A percentile compares a stretch with the other conserved stretches of the same genome.
These are phyloP conservation scores for Trichoderma lentiforme DNA, from an alignment of 2,329 filamentous ascomycete genomes.

Conservation along the genomic window DNA sequence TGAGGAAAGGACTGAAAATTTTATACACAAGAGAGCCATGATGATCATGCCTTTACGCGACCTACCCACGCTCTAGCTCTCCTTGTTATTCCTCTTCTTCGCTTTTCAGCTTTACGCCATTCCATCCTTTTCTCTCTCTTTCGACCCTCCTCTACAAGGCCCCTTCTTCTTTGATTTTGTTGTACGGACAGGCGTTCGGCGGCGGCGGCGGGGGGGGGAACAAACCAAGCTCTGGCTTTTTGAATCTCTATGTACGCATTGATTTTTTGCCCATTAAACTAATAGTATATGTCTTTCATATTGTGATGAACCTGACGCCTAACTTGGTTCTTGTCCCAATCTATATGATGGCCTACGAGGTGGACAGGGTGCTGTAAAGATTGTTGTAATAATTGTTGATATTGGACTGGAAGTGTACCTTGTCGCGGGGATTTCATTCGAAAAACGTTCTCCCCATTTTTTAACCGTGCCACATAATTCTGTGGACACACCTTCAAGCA, in stretches of 20 bases:
- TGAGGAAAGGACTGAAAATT: neutral
- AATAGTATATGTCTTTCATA: neutral
- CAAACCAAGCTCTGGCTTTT: neutral
- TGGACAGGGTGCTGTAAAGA: neutral
- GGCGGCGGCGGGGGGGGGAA: neutral
- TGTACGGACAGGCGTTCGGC: slow-evolving; percentile 9
- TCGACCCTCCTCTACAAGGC: neutral
- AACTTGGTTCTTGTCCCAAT: neutral
- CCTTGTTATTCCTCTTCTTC: neutral
- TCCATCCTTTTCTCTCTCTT: neutral
- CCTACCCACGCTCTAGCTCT: neutral
- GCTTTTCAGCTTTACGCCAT: neutral
- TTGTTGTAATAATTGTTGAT: too few relatives aligned
- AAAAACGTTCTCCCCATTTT: neutral
- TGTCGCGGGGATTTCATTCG: too few relatives aligned
- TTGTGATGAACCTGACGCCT: neutral
- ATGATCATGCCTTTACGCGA: neutral
- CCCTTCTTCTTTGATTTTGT: neutral
- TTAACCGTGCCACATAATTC: neutral
- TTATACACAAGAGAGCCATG: neutral
- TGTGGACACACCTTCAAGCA: neutral
- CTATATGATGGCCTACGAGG: neutral
- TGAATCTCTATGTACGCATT: neutral
- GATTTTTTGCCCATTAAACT: neutral
- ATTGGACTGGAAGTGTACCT: too few relatives aligned